A percentile compares a stretch with the other conserved stretches of the same genome.
phyloP scores from a whole-genome alignment of 2,329 filamentous ascomycete species.

The Emericellopsis atlantica region DNA sequence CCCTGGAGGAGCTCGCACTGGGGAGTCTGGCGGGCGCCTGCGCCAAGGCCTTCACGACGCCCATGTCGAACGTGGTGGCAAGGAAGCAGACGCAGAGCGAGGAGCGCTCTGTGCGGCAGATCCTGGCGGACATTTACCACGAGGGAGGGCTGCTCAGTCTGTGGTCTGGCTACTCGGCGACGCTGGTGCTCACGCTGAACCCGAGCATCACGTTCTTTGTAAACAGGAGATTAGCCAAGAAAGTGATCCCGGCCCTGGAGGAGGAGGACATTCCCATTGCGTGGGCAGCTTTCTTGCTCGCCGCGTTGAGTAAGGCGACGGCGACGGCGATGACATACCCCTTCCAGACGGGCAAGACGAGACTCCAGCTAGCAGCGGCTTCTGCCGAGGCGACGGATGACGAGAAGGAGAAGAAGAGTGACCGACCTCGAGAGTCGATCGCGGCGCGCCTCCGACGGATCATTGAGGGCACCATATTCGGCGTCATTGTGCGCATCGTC shows the following conservation, averaged over 20 bases:
- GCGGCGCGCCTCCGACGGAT: conserved; percentile 8
- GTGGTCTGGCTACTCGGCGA: conserved; percentile 81
- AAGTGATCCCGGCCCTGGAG: conserved; percentile 37
- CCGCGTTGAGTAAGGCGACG: conserved; percentile 66
- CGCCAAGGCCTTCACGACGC: conserved; percentile 65
- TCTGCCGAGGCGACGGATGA: not conserved
- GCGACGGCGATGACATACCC: conserved; percentile 74
- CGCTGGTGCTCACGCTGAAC: conserved; percentile 69
- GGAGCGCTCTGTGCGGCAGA: conserved; percentile 35
- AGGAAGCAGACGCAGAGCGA: conserved; percentile 59
- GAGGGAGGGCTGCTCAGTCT: conserved; percentile 66
- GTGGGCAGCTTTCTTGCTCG: conserved; percentile 34
- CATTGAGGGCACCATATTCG: conserved; percentile 43
- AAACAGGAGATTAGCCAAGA: conserved; percentile 56
- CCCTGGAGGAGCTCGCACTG: conserved; percentile 61
- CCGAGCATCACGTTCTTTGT: conserved; percentile 78
- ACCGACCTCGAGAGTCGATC: not conserved
- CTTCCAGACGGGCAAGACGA: conserved; percentile 72
- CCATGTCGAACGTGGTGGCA: conserved; percentile 71
- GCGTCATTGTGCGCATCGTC: conserved; percentile 43
- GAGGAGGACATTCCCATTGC: conserved; percentile 24
- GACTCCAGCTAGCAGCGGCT: conserved; percentile 49
- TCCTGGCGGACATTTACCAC: conserved; percentile 47
- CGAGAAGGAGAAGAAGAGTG: conserved; percentile 3
- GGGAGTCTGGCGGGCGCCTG: conserved; percentile 64